phyloP scores from a whole-genome alignment of 768 basidiomycete species.

The Mycena filopes region DNA sequence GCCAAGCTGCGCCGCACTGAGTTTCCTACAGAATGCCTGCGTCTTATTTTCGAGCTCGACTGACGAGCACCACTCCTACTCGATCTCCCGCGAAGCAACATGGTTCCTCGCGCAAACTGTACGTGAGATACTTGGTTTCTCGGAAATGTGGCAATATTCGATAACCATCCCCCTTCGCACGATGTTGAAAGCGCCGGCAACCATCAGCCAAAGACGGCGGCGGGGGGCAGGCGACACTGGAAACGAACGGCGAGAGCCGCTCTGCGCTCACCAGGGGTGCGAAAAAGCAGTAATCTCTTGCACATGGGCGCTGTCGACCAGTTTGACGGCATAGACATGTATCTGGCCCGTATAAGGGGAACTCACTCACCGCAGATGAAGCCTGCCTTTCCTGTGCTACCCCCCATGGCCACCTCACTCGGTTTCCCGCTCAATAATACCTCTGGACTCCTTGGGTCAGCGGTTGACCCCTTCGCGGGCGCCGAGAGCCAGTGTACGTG shows the following conservation, averaged over 20 bases:
- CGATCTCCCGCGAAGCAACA: no score
- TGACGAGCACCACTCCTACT: no score
- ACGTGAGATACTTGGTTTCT: no score
- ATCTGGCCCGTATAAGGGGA: neutral
- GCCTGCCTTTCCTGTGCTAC: neutral
- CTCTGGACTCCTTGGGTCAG: neutral
- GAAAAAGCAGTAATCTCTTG: neutral
- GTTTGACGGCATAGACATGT: slow-evolving; percentile 13
- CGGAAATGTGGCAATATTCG: no score
- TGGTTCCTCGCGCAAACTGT: no score
- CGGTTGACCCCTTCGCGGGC: neutral
- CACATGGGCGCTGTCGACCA: slow-evolving; percentile 8
- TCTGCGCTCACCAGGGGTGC: neutral
- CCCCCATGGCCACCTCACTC: neutral
- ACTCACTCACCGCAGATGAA: neutral
- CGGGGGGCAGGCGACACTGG: slow-evolving; percentile 5
- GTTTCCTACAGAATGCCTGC: no score
- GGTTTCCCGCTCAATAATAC: neutral
- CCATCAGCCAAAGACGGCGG: slow-evolving; percentile 1
- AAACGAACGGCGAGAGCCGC: slow-evolving; percentile 5
- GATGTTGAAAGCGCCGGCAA: neutral
- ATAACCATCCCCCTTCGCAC: neutral
- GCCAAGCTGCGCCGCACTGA: no score
- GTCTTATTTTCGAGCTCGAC: no score
- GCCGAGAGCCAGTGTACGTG: neutral